phyloP scores from a whole-genome alignment of 306 rosid genomes.

The Cicer bijugum region DNA sequence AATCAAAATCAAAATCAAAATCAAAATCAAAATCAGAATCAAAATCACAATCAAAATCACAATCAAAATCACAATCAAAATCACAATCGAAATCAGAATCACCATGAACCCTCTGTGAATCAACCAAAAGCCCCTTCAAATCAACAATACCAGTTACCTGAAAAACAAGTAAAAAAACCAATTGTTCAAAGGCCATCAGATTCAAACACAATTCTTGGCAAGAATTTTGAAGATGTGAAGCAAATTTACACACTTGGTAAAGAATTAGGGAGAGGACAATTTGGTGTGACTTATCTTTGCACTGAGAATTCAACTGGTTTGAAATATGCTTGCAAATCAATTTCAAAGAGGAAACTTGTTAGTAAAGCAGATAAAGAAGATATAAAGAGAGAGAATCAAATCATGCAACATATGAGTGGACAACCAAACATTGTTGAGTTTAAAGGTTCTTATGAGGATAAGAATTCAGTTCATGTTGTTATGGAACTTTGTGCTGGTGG shows the following conservation, averaged over 20 bases:
- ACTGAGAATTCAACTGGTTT: constrained; percentile 69
- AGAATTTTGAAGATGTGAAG: constrained; percentile 74
- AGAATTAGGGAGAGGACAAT: constrained; percentile 91
- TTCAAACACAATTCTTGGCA: constrained; percentile 68
- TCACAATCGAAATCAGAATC: constrained; percentile 41
- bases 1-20: constrained; percentile 29
- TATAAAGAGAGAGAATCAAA: constrained; percentile 80
- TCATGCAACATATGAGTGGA: constrained; percentile 95
- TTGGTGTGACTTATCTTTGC: constrained; percentile 84
- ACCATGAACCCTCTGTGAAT: constrained; percentile 50
- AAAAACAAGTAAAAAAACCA: constrained; percentile 54
- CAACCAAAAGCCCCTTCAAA: constrained; percentile 52
- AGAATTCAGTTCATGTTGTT: constrained; percentile 71
- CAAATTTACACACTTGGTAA: constrained; percentile 63
- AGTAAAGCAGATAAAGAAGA: constrained; percentile 73
- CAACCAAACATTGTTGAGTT: constrained; percentile 92
- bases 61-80: neutral
- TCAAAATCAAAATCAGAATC: constrained; percentile 42
- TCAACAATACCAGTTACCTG: constrained; percentile 52
- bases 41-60: constrained; percentile 48
- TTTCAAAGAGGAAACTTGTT: constrained; percentile 81
- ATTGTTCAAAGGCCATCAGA: constrained; percentile 46
- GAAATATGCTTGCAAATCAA: constrained; percentile 81
- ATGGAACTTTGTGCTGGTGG: constrained; percentile 97
- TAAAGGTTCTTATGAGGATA: constrained; percentile 84